Conservation (phyloP, 805 yeast genomes). For the Cyberlindnera bimundalis region DNA sequence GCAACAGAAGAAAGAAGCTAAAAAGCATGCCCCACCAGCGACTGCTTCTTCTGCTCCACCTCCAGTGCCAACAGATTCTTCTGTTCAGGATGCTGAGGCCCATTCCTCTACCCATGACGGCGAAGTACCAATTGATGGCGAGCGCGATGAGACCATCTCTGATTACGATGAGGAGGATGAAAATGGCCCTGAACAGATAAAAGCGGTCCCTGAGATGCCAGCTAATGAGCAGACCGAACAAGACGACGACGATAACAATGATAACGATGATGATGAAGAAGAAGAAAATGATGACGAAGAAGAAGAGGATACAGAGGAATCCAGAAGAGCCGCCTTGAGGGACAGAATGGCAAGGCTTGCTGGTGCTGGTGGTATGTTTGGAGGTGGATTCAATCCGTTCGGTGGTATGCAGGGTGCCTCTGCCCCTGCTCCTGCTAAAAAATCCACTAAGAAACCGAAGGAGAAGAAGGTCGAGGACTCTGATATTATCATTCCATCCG, state of each 20-base stretch:
- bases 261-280: constrained; percentile 41
- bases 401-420: neutral
- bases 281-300: constrained; percentile 45
- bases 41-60: constrained; percentile 3
- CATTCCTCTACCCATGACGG: neutral
- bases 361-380: constrained; percentile 62
- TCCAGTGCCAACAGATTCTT: neutral
- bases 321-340: constrained; percentile 69
- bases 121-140: constrained; percentile 16
- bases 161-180: constrained; percentile 44
- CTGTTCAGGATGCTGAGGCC: constrained; percentile 1
- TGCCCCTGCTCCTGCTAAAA: constrained; percentile 26
- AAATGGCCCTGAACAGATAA: constrained; percentile 6
- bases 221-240: constrained; percentile 8
- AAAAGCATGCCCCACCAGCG: constrained; percentile 15
- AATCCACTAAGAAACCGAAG: constrained; percentile 20
- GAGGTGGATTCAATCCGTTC: constrained; percentile 24
- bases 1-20: constrained; percentile 47
- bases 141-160: constrained; percentile 37
- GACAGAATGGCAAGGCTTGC: constrained; percentile 96
- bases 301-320: constrained; percentile 73
- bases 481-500: constrained; percentile 27
- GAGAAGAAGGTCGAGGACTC: constrained; percentile 23
- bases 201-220: neutral
- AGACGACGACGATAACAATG: constrained; percentile 15